Evolutionary conservation across 345 rosid genomes (phyloP).

Genomic region (Hevea brasiliensis): DNA sequence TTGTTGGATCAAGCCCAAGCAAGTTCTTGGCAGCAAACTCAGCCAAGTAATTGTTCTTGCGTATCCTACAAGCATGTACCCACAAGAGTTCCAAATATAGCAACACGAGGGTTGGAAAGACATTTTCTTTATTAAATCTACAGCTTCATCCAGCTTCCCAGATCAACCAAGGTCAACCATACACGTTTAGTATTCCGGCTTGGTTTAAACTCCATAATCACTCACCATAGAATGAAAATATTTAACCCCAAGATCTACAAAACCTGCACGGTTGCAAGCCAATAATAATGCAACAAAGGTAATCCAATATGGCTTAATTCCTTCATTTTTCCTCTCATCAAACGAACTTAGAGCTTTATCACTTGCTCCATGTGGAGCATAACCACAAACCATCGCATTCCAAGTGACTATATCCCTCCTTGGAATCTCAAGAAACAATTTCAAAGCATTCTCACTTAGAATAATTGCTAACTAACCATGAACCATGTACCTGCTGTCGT

Average conservation of each 20-base stretch:
- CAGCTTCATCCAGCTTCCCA: slow-evolving; percentile 58
- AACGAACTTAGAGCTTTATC: slow-evolving; percentile 53
- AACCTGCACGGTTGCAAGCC: slow-evolving; percentile 70
- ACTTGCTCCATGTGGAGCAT: slow-evolving; percentile 59
- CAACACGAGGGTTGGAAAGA: slow-evolving; percentile 60
- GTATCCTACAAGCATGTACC: slow-evolving; percentile 77
- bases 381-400: slow-evolving; percentile 75
- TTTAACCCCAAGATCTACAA: slow-evolving; percentile 45
- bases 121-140: slow-evolving; percentile 52
- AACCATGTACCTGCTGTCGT: slow-evolving; percentile 51
- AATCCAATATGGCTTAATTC: slow-evolving; percentile 59
- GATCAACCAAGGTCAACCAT: slow-evolving; percentile 74
- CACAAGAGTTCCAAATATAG: slow-evolving; percentile 62
- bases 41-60: slow-evolving; percentile 58
- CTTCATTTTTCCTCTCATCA: slow-evolving; percentile 42
- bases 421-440: slow-evolving; percentile 44
- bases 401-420: slow-evolving; percentile 58
- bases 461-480: slow-evolving; percentile 63
- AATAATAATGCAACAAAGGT: slow-evolving; percentile 62
- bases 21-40: slow-evolving; percentile 61
- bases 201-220: slow-evolving; percentile 49
- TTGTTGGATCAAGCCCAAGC: slow-evolving; percentile 49
- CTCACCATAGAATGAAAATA: slow-evolving; percentile 52
- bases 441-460: slow-evolving; percentile 62
- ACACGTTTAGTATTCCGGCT: slow-evolving; percentile 66